phyloP scores from a whole-genome alignment of 1,284 basidiomycete species.

The Trichosporon faecale region DNA sequence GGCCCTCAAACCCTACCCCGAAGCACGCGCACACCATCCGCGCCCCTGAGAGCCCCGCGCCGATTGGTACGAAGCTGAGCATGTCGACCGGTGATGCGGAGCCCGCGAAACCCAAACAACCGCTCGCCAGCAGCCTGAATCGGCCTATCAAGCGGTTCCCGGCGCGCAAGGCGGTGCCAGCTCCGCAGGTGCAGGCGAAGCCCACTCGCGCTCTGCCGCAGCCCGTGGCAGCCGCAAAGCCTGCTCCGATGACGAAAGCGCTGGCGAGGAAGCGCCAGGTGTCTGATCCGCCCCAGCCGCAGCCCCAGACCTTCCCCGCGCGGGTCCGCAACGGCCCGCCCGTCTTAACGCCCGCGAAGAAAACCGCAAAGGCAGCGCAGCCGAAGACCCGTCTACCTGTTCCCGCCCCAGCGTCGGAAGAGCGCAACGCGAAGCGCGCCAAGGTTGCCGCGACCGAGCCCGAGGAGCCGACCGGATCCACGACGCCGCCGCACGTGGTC shows the following conservation, averaged over 20 bases:
- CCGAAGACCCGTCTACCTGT: neutral
- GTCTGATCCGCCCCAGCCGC: neutral
- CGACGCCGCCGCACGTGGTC: neutral
- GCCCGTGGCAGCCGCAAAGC: neutral
- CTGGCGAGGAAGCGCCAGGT: neutral
- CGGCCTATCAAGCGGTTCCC: neutral
- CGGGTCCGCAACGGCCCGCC: conserved; percentile 3
- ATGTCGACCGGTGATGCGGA: neutral
- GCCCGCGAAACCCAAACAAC: neutral
- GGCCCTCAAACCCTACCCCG: conserved; percentile 94
- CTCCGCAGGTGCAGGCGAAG: neutral
- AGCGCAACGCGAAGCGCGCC: neutral
- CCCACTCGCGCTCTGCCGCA: neutral
- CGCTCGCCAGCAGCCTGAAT: neutral
- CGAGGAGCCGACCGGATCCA: neutral
- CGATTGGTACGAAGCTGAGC: neutral
- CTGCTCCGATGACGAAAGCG: neutral
- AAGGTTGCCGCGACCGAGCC: neutral
- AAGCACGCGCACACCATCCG: conserved; percentile 63
- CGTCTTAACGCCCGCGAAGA: neutral
- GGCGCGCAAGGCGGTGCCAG: neutral
- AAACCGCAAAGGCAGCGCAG: neutral
- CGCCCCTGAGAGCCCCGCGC: neutral
- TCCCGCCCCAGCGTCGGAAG: neutral
- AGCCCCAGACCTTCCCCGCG: neutral